Evolutionary conservation across 139 green algal species (phyloP), one percentile per base, ranked within the genome.

Genomic region (Chlorella sorokiniana): DNA sequence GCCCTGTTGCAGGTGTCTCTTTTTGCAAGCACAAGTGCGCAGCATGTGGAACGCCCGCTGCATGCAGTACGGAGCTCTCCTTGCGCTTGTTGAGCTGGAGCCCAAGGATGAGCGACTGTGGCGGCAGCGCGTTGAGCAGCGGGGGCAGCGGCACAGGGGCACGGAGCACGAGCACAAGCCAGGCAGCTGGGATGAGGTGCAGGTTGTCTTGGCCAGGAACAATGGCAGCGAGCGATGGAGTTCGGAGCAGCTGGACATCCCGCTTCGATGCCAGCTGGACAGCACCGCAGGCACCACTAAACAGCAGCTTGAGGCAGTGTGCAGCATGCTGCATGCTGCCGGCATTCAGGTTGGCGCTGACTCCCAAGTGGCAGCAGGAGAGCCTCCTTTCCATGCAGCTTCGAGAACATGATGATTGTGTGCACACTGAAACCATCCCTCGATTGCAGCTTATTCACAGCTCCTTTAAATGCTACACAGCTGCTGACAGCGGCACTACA

Each of bases 51-150:
- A 14, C 33, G 8, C 38, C 44, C 31, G 45, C 44, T 25, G 1
- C 48, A 29, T 20, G 69, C 70, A 86, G 82, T 16, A 56, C 29
- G 77, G 56, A 8, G 89, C 89, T 9, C 11, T 0, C 0, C 48
- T 95, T 22, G 83, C 78, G 14, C 56, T 95, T 42, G 68, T 95
- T 20, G 92, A 95, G 35, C 90, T 90, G 51, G 8, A 83, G 31
- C 81, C 88, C 25, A 5, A 51, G 10, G 56, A 93, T 25, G 42
- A 75, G 10, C 69, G 38, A 0, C 11, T 82, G 4, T 95, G 92
- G 92, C 74, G 81, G 56, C 37, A 62, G 40, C 79, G 89, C 31
- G 62, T 95, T 14, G 86, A 95, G 69, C 69, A 37, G 37, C 69
- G 92, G 14, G 86, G 69, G 0, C 52, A 40, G 18, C 3, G 31